A percentile compares a stretch with the other conserved stretches of the same genome.
Conservation (phyloP, 495 filamentous ascomycete species). For the Aspergillus sparsus region DNA sequence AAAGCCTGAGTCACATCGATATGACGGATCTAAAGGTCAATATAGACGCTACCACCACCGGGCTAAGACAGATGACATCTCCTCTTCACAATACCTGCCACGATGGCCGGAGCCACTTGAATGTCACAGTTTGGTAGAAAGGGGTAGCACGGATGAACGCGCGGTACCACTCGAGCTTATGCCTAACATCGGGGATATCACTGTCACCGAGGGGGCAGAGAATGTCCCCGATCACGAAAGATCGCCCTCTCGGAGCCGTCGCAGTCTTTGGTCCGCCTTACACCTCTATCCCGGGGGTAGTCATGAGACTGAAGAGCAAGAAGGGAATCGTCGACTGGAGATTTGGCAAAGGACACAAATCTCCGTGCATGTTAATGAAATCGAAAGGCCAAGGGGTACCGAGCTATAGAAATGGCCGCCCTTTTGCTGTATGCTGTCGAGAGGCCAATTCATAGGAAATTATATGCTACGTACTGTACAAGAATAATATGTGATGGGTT, state of each 20-base stretch:
- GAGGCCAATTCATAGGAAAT: too few relatives aligned
- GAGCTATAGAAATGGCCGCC: neutral
- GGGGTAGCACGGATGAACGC: neutral
- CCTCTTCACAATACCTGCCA: neutral
- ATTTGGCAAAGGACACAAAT: constrained; percentile 1
- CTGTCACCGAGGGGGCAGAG: neutral
- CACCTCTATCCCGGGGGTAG: neutral
- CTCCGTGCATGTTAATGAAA: neutral
- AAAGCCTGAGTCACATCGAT: neutral
- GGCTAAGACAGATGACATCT: neutral
- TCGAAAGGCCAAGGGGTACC: neutral
- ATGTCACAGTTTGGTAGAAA: neutral
- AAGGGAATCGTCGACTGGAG: neutral
- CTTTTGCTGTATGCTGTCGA: neutral
- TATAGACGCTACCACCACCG: neutral
- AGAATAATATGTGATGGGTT: too few relatives aligned
- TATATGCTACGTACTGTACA: too few relatives aligned
- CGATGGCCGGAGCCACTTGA: neutral
- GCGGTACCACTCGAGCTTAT: neutral
- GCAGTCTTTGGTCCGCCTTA: neutral
- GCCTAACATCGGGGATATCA: neutral
- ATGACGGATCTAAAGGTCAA: neutral
- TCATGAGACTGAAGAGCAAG: neutral
- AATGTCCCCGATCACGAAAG: neutral
- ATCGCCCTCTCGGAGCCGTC: neutral